Conservation (phyloP, 2,329 filamentous ascomycete species). For the Penicillium sp. region DNA sequence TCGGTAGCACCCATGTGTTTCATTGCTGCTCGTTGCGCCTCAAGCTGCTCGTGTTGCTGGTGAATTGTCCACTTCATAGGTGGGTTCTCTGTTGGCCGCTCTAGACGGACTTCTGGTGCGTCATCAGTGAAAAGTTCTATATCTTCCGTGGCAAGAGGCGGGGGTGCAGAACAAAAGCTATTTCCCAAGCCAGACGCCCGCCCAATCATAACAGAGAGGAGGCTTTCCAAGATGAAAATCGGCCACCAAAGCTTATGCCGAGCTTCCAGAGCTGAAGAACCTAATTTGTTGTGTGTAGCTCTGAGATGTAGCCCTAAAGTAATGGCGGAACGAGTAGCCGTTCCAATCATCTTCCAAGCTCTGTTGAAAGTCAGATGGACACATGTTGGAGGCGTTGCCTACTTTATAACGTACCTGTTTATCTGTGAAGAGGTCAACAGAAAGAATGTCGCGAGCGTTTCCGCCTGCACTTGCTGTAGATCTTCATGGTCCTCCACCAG, state of each 20-base stretch:
- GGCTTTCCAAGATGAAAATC: conserved; percentile 7
- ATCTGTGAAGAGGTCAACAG: too few species aligned
- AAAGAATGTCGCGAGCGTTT: conserved; percentile 30
- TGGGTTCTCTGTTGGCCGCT: too few species aligned
- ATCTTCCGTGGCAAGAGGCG: too few species aligned
- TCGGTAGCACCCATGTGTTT: not conserved
- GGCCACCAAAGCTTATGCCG: conserved; percentile 4
- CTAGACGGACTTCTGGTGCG: too few species aligned
- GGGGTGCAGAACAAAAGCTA: too few species aligned
- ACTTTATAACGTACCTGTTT: conserved; percentile 32
- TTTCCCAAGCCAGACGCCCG: too few species aligned
- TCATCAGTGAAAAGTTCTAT: too few species aligned
- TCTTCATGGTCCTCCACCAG: conserved; percentile 30
- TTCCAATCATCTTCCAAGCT: conserved; percentile 10
- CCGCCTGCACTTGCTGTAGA: conserved; percentile 33
- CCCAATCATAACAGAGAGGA: too few species aligned
- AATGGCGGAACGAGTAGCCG: conserved; percentile 2
- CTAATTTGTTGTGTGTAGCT: not conserved
- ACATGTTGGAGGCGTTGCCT: not conserved
- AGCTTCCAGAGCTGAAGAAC: not conserved
- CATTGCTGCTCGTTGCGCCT: not conserved
- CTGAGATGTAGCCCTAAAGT: conserved; percentile 4
- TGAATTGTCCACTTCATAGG: too few species aligned
- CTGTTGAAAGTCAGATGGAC: conserved; percentile 8
- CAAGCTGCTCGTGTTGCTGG: not conserved